Conservation (phyloP, 768 basidiomycete genomes). For the Xerocomellus chrysenteron region DNA sequence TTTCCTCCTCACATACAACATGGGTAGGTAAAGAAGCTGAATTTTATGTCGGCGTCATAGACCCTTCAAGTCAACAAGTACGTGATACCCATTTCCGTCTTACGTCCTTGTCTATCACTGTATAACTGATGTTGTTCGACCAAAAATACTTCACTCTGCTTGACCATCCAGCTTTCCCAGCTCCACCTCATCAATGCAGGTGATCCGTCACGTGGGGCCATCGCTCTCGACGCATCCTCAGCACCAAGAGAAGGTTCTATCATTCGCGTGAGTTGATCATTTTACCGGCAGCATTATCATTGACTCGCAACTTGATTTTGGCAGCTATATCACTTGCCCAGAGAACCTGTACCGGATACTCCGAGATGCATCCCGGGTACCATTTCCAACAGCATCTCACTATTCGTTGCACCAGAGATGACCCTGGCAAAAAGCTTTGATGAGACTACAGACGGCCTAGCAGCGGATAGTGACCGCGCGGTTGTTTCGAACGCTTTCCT, state of each 20-base stretch:
- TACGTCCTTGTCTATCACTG: neutral
- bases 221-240: slow-evolving; percentile 55
- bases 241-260: slow-evolving; percentile 50
- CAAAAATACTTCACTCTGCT: neutral
- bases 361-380: slow-evolving; percentile 1
- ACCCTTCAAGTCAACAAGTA: slow-evolving; percentile 17
- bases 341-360: slow-evolving; percentile 7
- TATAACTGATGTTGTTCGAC: neutral
- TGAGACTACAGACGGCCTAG: neutral
- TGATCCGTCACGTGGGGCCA: slow-evolving; percentile 65
- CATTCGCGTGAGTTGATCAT: slow-evolving; percentile 45
- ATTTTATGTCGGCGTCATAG: slow-evolving; percentile 53
- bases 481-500: slow-evolving; percentile 34
- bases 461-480: neutral
- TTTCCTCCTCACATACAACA: slow-evolving; percentile 23
- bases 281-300: neutral
- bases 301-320: neutral
- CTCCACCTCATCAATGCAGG: slow-evolving; percentile 66
- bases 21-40: slow-evolving; percentile 50
- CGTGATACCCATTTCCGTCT: neutral
- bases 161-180: slow-evolving; percentile 37
- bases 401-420: slow-evolving; percentile 26
- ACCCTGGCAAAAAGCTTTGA: neutral
- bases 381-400: slow-evolving; percentile 17
- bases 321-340: slow-evolving; percentile 45